Evolutionary conservation across 108 stramenopile species (phyloP).

Genomic region (Aureococcus anophagefferens): DNA sequence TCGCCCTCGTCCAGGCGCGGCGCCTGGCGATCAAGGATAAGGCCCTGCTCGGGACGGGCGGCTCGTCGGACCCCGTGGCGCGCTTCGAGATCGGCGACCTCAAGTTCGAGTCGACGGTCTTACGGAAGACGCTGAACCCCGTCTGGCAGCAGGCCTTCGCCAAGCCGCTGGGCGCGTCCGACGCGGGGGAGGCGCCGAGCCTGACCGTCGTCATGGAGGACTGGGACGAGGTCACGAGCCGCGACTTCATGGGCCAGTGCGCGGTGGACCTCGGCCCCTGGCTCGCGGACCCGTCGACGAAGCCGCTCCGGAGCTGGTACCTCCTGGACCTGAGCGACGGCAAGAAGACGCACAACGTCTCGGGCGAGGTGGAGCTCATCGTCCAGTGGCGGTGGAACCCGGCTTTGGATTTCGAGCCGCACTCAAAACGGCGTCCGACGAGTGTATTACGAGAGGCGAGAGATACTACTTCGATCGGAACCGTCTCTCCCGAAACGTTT

Average conservation of each 20-base stretch:
- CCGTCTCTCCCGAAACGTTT: too few relatives aligned
- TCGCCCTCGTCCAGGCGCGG: neutral
- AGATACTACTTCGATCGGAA: too few relatives aligned
- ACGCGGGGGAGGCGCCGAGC: neutral
- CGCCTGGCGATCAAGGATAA: neutral
- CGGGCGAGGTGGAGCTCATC: neutral
- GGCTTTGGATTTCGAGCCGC: neutral
- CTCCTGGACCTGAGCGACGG: neutral
- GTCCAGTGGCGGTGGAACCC: neutral
- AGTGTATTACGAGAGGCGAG: too few relatives aligned
- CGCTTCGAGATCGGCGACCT: neutral
- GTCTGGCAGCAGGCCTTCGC: slow-evolving; percentile 18
- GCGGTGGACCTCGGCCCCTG: neutral
- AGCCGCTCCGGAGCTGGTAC: neutral
- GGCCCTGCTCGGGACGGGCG: neutral
- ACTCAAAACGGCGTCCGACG: too few relatives aligned
- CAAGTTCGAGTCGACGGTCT: neutral
- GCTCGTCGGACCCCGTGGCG: neutral
- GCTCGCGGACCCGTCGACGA: neutral
- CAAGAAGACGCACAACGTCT: slow-evolving; percentile 2
- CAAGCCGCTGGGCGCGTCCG: neutral
- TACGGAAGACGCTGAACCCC: slow-evolving; percentile 17
- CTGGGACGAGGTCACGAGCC: neutral
- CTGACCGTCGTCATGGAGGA: neutral
- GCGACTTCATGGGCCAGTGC: neutral